These are phyloP conservation scores for Streptanthus diversifolius DNA, from an alignment of 345 rosid species.

Conservation along the genomic window DNA sequence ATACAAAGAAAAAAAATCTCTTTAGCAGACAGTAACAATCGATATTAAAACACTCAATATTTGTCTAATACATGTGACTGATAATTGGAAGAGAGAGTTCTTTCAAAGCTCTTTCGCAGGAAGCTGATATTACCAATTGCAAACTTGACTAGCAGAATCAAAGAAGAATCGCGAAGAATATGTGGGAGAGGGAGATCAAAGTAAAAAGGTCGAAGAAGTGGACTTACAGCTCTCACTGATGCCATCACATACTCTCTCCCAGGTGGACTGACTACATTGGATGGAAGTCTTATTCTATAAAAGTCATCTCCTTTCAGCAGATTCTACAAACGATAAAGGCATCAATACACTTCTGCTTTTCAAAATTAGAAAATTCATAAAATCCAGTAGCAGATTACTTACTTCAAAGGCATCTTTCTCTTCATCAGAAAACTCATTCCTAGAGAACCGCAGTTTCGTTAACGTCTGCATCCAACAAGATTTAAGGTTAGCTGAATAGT, in stretches of 20 bases:
- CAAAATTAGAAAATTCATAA: background rate
- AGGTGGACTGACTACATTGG: slow-evolving; percentile 72
- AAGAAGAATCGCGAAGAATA: background rate
- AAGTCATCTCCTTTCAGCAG: slow-evolving; percentile 75
- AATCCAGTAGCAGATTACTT: background rate
- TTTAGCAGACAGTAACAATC: background rate
- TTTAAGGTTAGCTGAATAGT: slow-evolving; percentile 3
- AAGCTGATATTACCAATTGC: background rate
- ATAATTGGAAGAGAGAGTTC: background rate
- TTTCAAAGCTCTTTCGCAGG: background rate
- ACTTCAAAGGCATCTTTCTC: slow-evolving; percentile 75
- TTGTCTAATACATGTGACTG: too few species aligned
- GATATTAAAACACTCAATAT: background rate
- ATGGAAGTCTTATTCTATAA: slow-evolving; percentile 83
- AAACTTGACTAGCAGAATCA: background rate
- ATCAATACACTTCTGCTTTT: background rate
- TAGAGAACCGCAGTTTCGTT: slow-evolving; percentile 85
- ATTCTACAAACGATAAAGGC: slow-evolving; percentile 45
- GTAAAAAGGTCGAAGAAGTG: background rate
- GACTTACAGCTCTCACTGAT: slow-evolving; percentile 86
- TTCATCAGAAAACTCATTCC: slow-evolving; percentile 53
- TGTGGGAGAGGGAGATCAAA: background rate
- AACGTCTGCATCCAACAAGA: slow-evolving; percentile 51
- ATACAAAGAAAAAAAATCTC: background rate
- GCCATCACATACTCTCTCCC: slow-evolving; percentile 72